Percentiles rank a stretch among this genome's conserved stretches.
phyloP scores from a whole-genome alignment of 1,139 yeast genomes.

The Saccharomyces pastorianus region DNA sequence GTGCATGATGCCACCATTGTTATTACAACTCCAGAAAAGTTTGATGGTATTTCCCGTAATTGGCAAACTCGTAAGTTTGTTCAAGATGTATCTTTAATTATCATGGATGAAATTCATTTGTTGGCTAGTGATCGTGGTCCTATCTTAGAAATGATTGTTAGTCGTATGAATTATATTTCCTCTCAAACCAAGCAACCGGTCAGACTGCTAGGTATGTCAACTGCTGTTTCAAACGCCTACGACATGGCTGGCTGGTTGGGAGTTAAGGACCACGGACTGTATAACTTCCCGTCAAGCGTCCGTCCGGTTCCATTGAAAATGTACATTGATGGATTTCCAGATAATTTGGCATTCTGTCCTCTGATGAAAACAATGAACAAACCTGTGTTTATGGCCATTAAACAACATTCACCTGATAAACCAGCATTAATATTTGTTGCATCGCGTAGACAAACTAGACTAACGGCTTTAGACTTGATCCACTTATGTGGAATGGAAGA shows the following conservation, averaged over 20 bases:
- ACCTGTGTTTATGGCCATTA: constrained; percentile 94
- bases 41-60: constrained; percentile 96
- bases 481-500: constrained; percentile 93
- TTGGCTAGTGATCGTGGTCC: constrained; percentile 98
- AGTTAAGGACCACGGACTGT: constrained; percentile 70
- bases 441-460: constrained; percentile 90
- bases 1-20: constrained; percentile 87
- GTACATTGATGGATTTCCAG: constrained; percentile 97
- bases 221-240: constrained; percentile 95
- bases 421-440: constrained; percentile 95
- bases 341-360: constrained; percentile 87
- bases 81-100: constrained; percentile 80
- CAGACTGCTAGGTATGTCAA: constrained; percentile 85
- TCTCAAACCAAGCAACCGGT: constrained; percentile 69
- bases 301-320: constrained; percentile 96
- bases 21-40: constrained; percentile 95
- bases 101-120: constrained; percentile 96
- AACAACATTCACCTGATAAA: constrained; percentile 86
- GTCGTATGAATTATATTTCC: constrained; percentile 91
- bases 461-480: constrained; percentile 87
- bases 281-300: constrained; percentile 89
- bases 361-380: constrained; percentile 97
- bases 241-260: constrained; percentile 99
- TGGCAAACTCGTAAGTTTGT: constrained; percentile 96
- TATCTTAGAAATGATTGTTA: constrained; percentile 94